Evolutionary conservation across 805 yeast genomes (phyloP), one percentile per base, ranked within the genome.

Genomic region (Yarrowia bubula): DNA sequence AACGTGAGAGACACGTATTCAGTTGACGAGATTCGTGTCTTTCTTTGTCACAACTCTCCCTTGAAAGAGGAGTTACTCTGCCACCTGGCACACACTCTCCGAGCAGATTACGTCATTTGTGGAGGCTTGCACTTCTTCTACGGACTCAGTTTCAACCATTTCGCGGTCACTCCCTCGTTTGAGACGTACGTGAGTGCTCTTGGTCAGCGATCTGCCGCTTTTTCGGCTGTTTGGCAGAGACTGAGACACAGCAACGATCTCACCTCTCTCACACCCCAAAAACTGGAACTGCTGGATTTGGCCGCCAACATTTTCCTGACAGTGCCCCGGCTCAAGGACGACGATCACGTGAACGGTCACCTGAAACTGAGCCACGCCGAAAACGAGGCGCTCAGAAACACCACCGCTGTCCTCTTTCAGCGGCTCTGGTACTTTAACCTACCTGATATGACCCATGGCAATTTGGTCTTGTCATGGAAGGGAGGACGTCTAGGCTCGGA

Each of bases 391-490:
- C 84, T 86, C 69, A 84, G 85, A 71, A 78, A 83, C 14, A 84
- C 91, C 0, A 43, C 51, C 8, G 39, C 64, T 8, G 51, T 58
- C 14, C 64, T 58, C 2, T 88, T 86, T 74, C 86, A 86, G 71
- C 86, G 86, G 70, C 79, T 86, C 66, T 89, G 96, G 96, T 90
- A 89, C 73, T 86, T 86, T 73, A 87, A 87, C 70, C 76, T 89
- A 50, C 84, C 91, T 70, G 93, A 88, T 71, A 80, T 80, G 33
- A 74, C 78, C 28, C 76, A 78, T 68, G 91, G 88, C 7, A 73
- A 76, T 58, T 76, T 86, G 63, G 74, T 77, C 55, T 75, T 84
- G 65, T 77, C 76, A 64, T 76, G 78, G 66, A 76, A 71, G 13
- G 76, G 79, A 62, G 85, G 88, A 2, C 74, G 78, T 60, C 76